A percentile compares a stretch with the other conserved stretches of the same genome.
Conservation (phyloP, 2,329 filamentous ascomycete genomes). For the Emmonsiellopsis sp. region DNA sequence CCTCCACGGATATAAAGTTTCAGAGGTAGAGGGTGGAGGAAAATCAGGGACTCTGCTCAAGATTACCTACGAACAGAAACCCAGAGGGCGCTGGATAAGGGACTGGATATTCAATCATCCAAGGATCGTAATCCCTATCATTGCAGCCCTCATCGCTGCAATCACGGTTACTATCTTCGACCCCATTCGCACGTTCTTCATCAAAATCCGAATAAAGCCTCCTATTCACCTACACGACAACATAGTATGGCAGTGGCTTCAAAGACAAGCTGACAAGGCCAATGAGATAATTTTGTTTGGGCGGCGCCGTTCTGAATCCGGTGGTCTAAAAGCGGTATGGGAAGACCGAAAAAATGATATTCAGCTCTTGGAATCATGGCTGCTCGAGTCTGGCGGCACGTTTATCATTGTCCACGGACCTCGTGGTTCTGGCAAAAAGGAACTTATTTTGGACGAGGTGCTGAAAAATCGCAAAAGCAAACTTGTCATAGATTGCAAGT, state of each 20-base stretch:
- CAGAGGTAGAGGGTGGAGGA: conserved; percentile 61
- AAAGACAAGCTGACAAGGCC: conserved; percentile 47
- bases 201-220: conserved; percentile 76
- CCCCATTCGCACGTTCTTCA: conserved; percentile 86
- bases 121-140: conserved; percentile 71
- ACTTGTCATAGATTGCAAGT: conserved; percentile 84
- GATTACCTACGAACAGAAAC: conserved; percentile 72
- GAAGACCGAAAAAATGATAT: conserved; percentile 77
- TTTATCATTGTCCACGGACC: conserved; percentile 93
- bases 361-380: conserved; percentile 71
- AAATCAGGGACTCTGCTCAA: conserved; percentile 67
- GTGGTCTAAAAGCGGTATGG: conserved; percentile 73
- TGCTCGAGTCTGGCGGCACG: conserved; percentile 80
- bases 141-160: conserved; percentile 73
- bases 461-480: conserved; percentile 68
- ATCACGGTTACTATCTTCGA: conserved; percentile 87
- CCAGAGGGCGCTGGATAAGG: conserved; percentile 69
- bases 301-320: conserved; percentile 46
- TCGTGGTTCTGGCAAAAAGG: conserved; percentile 80
- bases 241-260: conserved; percentile 70
- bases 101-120: conserved; percentile 85
- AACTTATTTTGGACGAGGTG: conserved; percentile 77
- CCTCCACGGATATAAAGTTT: conserved; percentile 71
- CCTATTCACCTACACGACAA: conserved; percentile 67
- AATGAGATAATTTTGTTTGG: conserved; percentile 36